Conservation (phyloP, 495 filamentous ascomycete genomes). For the Neurospora sp. region DNA sequence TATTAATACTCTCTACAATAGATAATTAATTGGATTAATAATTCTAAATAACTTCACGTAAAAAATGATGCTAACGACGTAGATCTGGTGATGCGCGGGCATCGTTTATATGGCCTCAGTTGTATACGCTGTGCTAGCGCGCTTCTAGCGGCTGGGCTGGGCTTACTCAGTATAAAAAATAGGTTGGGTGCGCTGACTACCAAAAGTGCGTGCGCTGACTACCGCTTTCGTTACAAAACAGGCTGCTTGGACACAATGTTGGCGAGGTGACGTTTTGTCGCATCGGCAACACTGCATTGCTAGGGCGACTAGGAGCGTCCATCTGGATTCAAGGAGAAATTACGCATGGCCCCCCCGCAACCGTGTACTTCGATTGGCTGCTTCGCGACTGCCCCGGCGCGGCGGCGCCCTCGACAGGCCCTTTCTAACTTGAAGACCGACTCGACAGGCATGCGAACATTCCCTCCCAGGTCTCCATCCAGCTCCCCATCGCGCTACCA, state of each 20-base stretch:
- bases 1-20: no score
- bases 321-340: not conserved
- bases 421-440: not conserved
- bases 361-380: constrained; percentile 7
- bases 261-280: not conserved
- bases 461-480: not conserved
- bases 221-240: no score
- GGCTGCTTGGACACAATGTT: not conserved
- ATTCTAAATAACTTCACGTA: no score
- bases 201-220: no score
- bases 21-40: no score
- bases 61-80: no score
- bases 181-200: no score
- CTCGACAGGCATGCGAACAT: not conserved
- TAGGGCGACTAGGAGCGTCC: not conserved
- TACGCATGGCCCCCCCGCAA: not conserved
- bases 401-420: not conserved
- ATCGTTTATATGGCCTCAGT: no score
- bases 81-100: no score
- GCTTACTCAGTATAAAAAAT: no score
- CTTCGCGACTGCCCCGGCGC: not conserved
- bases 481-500: not conserved
- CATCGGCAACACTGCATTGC: not conserved
- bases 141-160: no score
- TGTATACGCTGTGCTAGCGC: no score